phyloP scores from a whole-genome alignment of 768 basidiomycete genomes.

The Boletus barrowsii region DNA sequence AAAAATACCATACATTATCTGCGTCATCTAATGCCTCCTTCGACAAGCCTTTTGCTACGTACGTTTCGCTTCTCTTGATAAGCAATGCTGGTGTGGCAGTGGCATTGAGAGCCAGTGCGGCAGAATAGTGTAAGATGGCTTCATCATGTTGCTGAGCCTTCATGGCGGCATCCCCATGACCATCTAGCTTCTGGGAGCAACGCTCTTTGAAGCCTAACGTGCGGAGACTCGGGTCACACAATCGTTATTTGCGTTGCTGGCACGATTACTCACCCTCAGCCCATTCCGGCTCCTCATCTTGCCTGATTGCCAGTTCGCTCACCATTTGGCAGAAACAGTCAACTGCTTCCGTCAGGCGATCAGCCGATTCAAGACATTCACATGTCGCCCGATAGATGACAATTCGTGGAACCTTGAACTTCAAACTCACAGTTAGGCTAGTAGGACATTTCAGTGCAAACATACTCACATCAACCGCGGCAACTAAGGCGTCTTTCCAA shows the following conservation, averaged over 20 bases:
- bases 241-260: too few species aligned
- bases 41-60: background rate
- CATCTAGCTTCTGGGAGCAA: background rate
- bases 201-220: background rate
- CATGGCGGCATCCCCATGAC: background rate
- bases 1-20: background rate
- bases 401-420: background rate
- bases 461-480: background rate
- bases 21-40: background rate
- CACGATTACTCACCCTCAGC: background rate
- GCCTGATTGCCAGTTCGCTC: background rate
- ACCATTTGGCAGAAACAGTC: background rate
- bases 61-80: background rate
- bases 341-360: background rate
- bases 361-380: background rate
- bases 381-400: background rate
- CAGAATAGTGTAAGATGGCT: background rate
- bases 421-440: background rate
- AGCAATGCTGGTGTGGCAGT: background rate
- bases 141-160: background rate
- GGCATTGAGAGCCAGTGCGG: background rate
- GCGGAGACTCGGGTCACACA: too few species aligned
- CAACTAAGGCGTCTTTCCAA: background rate
- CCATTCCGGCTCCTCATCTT: background rate
- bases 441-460: too few species aligned